phyloP scores from a whole-genome alignment of 1,139 yeast species.

The Diutina ranongensis region DNA sequence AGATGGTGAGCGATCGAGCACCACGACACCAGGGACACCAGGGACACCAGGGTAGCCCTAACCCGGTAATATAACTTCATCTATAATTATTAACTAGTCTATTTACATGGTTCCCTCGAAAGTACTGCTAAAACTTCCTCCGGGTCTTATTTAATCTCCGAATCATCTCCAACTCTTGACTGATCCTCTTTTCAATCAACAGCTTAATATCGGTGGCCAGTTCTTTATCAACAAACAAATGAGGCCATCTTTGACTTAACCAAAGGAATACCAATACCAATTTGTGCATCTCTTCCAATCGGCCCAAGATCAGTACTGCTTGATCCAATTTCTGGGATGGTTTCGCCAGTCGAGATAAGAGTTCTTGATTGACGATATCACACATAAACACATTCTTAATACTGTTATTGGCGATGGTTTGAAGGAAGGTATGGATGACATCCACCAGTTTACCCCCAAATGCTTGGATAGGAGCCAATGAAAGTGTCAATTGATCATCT shows the following conservation, averaged over 20 bases:
- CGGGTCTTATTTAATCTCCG: not conserved
- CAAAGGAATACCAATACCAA: slow-evolving; percentile 64
- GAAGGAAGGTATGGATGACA: slow-evolving; percentile 23
- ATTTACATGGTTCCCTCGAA: no score
- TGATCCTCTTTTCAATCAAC: slow-evolving; percentile 53
- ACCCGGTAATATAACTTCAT: no score
- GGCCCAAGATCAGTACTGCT: slow-evolving; percentile 27
- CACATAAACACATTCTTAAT: slow-evolving; percentile 35
- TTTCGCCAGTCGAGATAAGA: not conserved
- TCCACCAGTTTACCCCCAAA: slow-evolving; percentile 11
- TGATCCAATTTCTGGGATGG: slow-evolving; percentile 13
- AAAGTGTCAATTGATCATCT: slow-evolving; percentile 46
- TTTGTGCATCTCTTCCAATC: slow-evolving; percentile 62
- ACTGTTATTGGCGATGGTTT: slow-evolving; percentile 24
- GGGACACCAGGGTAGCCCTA: no score
- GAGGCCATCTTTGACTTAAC: slow-evolving; percentile 83
- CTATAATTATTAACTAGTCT: no score
- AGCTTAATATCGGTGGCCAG: slow-evolving; percentile 62
- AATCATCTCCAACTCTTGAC: slow-evolving; percentile 35
- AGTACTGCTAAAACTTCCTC: not conserved
- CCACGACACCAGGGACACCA: no score
- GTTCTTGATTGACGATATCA: slow-evolving; percentile 19
- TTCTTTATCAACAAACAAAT: slow-evolving; percentile 63
- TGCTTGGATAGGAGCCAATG: slow-evolving; percentile 44
- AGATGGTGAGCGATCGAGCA: no score